Evolutionary conservation across 139 green algal genomes (phyloP), one percentile per base, ranked within the genome.

Genomic region (Volvox reticuliferus): DNA sequence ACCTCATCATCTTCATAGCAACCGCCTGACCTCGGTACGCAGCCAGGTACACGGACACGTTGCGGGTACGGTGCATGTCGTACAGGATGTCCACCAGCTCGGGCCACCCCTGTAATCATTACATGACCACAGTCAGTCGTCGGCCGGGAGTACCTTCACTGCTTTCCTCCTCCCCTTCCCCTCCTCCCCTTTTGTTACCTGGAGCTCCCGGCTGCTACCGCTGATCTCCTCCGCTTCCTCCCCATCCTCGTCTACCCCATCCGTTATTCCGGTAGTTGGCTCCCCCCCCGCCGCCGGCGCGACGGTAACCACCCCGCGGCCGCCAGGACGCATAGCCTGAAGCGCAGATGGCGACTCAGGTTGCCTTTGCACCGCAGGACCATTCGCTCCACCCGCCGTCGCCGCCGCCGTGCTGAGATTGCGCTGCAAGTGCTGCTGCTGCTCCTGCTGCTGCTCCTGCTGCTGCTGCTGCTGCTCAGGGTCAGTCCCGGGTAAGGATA

Each of bases 81-180:
- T 85, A 79, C 73, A 85, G 78, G 22, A 94, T 69, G 26, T 93
- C 86, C 79, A 95, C 67, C 75, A 95, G 88, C 91, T 95, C 93
- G 21, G 93, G 93, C 93, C 93, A 95, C 50, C 88, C 44, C 85
- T 92, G 90, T 71, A 55, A 55, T 9, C 44, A 55, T 55, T 9
- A 55, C 44, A 55, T 9, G 44, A 55, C 62, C 17, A 37, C n/a
- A 21, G 76, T 55, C 35, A 13, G 78, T 50, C 20, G 63, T 2
- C 1, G 55, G 6, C 12, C 65, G 65, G 6, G 65, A 16, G 65
- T 73, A 26, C 65, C 44, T 55, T 55, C 44, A 9, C 44, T 55
- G 44, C 67, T 28, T 28, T 12, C 22, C 24, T 75, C 12, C 12
- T 14, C 24, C 67, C 24, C 67, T 28, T 75, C 22, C 67, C 67